These are phyloP conservation scores for Ceratonia siliqua DNA, from an alignment of 306 rosid species.

Conservation along the genomic window DNA sequence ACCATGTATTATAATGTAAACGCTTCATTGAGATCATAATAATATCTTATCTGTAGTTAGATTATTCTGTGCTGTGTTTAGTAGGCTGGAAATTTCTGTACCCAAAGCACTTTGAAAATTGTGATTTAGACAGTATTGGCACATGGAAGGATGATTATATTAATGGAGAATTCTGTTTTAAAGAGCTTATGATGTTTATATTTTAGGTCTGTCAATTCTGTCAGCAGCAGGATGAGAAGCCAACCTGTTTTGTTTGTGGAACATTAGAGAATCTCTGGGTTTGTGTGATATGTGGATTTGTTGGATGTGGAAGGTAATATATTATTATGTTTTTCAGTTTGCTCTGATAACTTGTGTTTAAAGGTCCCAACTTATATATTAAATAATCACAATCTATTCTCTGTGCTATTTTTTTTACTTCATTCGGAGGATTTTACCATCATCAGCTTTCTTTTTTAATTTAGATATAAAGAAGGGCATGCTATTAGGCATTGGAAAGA, in stretches of 20 bases:
- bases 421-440: slow-evolving; percentile 8
- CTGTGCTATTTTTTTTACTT: not conserved
- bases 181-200: slow-evolving; percentile 36
- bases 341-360: slow-evolving; percentile 22
- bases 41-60: slow-evolving; percentile 5
- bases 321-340: slow-evolving; percentile 29
- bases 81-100: slow-evolving; percentile 16
- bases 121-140: slow-evolving; percentile 2
- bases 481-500: slow-evolving; percentile 85
- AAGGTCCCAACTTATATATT: not conserved
- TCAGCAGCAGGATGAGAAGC: slow-evolving; percentile 85
- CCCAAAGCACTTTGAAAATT: not conserved
- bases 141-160: slow-evolving; percentile 26
- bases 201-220: slow-evolving; percentile 84
- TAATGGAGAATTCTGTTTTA: slow-evolving; percentile 28
- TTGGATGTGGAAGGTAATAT: slow-evolving; percentile 92
- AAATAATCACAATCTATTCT: not conserved
- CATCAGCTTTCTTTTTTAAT: slow-evolving; percentile 2
- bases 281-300: slow-evolving; percentile 92
- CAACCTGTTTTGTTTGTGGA: slow-evolving; percentile 78
- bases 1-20: not conserved
- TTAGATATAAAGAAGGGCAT: slow-evolving; percentile 94
- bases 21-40: not conserved
- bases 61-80: not conserved
- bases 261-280: slow-evolving; percentile 79